Conservation (phyloP, 805 yeast species). For the Candida glaebosa region DNA sequence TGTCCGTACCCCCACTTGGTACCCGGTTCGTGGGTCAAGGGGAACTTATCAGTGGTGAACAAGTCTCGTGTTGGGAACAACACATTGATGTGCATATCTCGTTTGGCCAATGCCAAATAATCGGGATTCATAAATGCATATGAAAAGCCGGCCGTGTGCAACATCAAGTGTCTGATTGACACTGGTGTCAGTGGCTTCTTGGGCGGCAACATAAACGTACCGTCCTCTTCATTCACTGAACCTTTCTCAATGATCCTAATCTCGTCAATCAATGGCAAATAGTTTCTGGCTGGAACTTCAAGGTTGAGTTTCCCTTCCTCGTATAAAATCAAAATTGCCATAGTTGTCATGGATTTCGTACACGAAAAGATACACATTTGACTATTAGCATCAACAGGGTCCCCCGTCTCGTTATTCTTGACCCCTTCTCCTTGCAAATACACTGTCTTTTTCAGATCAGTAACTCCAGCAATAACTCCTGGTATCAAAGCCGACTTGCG, state of each 20-base stretch:
- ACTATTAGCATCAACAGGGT: conserved; percentile 15
- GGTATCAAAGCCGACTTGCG: conserved; percentile 13
- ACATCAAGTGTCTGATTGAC: conserved; percentile 27
- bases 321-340: conserved; percentile 32
- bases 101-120: conserved; percentile 20
- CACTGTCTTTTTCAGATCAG: conserved; percentile 18
- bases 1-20: conserved; percentile 36
- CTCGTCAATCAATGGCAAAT: conserved; percentile 29
- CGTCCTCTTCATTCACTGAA: conserved; percentile 21
- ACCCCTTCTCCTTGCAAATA: conserved; percentile 23
- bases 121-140: conserved; percentile 31
- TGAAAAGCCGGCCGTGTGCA: conserved; percentile 34
- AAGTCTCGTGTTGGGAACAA: conserved; percentile 20
- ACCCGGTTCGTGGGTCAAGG: conserved; percentile 36
- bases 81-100: conserved; percentile 15
- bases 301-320: conserved; percentile 30
- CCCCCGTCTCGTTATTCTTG: conserved; percentile 14
- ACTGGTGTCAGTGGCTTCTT: conserved; percentile 20
- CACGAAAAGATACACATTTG: conserved; percentile 24
- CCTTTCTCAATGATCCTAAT: conserved; percentile 25
- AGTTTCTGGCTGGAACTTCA: conserved; percentile 29
- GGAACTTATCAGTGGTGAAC: conserved; percentile 24
- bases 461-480: conserved; percentile 27
- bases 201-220: conserved; percentile 20
- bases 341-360: conserved; percentile 32